Percentiles rank a stretch among this genome's conserved stretches.
phyloP scores from a whole-genome alignment of 2,329 filamentous ascomycete genomes.

The Didymellaceae sp. region DNA sequence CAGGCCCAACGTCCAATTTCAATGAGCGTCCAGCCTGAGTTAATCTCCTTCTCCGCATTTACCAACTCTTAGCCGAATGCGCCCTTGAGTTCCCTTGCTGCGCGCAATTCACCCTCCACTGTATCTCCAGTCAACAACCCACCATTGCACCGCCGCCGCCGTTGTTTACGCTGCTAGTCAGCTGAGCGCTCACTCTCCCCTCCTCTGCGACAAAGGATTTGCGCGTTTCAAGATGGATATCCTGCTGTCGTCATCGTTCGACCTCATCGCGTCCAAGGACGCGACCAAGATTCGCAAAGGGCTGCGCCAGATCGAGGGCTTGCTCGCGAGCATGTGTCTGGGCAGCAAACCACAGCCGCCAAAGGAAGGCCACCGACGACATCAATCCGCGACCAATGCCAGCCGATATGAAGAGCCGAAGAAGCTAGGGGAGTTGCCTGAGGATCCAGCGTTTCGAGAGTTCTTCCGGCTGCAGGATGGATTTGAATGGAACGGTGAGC shows the following conservation, averaged over 20 bases:
- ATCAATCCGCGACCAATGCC: constrained; percentile 46
- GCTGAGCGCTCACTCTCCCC: constrained; percentile 9
- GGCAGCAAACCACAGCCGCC: constrained; percentile 49
- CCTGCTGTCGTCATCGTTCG: constrained; percentile 89
- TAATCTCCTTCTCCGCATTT: constrained; percentile 34
- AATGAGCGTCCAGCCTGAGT: constrained; percentile 25
- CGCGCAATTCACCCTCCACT: constrained; percentile 10
- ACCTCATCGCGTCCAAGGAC: constrained; percentile 94
- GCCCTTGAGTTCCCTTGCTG: constrained; percentile 23
- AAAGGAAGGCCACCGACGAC: constrained; percentile 44
- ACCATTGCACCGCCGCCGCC: constrained; percentile 10
- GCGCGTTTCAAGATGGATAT: constrained; percentile 73
- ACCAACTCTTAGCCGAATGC: constrained; percentile 35
- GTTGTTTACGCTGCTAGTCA: constrained; percentile 1
- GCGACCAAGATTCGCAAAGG: constrained; percentile 90
- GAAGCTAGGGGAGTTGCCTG: constrained; percentile 70
- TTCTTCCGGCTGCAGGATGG: constrained; percentile 97
- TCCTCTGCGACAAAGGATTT: constrained; percentile 7
- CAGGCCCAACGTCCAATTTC: constrained; percentile 19
- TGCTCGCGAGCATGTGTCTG: constrained; percentile 93
- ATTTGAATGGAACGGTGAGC: constrained; percentile 89
- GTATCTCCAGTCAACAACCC: constrained; percentile 5
- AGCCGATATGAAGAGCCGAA: constrained; percentile 44
- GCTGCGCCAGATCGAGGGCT: constrained; percentile 88
- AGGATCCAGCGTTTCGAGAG: constrained; percentile 89